Evolutionary conservation across 2,329 filamentous ascomycete genomes (phyloP), one percentile per base, ranked within the genome.

Genomic region (Pseudogymnoascus sp.): DNA sequence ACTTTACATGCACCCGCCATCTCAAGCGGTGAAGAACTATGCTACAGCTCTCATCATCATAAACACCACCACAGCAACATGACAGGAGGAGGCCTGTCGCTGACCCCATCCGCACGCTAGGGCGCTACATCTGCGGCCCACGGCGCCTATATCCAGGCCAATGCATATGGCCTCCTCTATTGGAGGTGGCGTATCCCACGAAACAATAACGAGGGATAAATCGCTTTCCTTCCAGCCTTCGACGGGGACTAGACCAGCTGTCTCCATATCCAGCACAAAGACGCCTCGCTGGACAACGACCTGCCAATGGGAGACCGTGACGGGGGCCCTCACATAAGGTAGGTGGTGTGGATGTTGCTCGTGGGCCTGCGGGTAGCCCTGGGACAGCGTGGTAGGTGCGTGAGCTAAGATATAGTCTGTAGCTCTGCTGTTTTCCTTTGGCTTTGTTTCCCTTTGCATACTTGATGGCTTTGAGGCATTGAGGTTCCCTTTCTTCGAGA

Each of bases 401-500:
- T 34, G 50, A 50, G 44, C 50, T 56, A 12, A 34, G 50, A 56
- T 56, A 56, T 56, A 56, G 50, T 56, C 28, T 18, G 50, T 18
- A 56, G 50, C 50, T 56, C 50, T 56, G 50, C 50, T 56, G 25
- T 56, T 56, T 56, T 56, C n/a, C 50, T 56, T 18, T 56, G 25
- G 50, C 25, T 56, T 56, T 34, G 50, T 56, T 34, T 56, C 50
- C 28, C 18, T 46, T 56, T 28, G 50, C 50, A 56, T 56, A 34
- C 10, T 56, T 34, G 50, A 56, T 56, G 50, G 50, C 50, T 56
- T 12, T 34, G 28, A 56, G 28, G 50, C 50, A 56, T 56, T 56
- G 50, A 56, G 50, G 50, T 34, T 18, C 8, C 28, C 28, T 56
- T 56, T 56, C 25, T 56, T 56, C 11, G 50, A 56, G 28, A 34